Base-by-base conservation (phyloP, 2,329 filamentous ascomycete species). In the Trichoderma sp. region DNA sequence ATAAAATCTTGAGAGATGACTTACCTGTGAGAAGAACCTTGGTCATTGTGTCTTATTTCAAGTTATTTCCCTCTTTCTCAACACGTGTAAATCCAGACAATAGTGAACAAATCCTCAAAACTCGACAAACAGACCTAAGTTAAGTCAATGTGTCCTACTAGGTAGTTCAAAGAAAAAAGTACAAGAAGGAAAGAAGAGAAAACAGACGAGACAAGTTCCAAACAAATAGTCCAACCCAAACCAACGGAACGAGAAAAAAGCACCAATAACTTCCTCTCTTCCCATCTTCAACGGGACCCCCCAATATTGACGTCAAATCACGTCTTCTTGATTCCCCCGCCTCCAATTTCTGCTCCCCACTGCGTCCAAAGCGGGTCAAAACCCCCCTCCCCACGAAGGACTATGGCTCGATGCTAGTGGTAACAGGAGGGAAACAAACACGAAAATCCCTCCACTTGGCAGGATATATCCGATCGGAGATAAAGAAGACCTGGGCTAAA, bases 11-110 rank as follows among this genome's bases (percentile, higher is more conserved):
- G 6, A 21, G 32, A 15, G 2, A 9, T 26, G 24, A 58, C 65
- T 21, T 34, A 79, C 79, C 79, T 71, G 79, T 80, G 43, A 80
- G 77, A 64, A 80, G 77, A 73, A 80, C 73, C 70, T 80, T 80
- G 63, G 75, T 74, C 79, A 82, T 76, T 14, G 15, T 66, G 61
- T 3, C 11, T 53, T 53, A 6, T 14, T 53, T 24, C 21, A 53
- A 53, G 47, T 3, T 53, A 24, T 53, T 53, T 53, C 21, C 47
- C 21, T 24, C 47, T 24, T 53, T 53, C 47, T 51, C 43, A 51
- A 51, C 9, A 21, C 18, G 3, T 51, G n/a, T 51, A 61, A 18
- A n/a, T n/a, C 18, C 26, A 60, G 28, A 60, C 3, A 24, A 34
- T 30, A 21, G 4, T 14, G 6, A 11, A 53, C 21, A 53, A 21